Percentiles rank a stretch among this genome's conserved stretches.
Evolutionary conservation across 164 flowering plant species (phyloP).

Genomic region (Pachysandra terminalis): DNA sequence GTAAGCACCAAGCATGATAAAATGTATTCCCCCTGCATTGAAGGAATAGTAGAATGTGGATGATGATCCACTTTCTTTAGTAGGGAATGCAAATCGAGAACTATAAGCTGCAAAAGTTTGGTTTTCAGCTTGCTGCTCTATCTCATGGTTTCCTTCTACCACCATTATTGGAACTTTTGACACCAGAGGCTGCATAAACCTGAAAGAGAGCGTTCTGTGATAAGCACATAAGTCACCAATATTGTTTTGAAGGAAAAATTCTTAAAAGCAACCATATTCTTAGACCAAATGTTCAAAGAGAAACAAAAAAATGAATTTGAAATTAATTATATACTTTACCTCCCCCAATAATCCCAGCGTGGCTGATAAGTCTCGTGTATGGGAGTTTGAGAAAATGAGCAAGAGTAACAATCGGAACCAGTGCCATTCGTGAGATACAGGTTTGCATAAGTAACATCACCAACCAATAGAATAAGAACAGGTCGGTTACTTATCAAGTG

Average conservation of each 20-base stretch:
- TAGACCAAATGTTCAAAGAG: not conserved
- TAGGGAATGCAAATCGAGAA: conserved; percentile 88
- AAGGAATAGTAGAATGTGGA: conserved; percentile 88
- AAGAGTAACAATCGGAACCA: conserved; percentile 80
- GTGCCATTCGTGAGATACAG: conserved; percentile 89
- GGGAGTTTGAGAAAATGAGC: conserved; percentile 67
- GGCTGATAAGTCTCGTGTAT: conserved; percentile 95
- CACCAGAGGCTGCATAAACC: conserved; percentile 82
- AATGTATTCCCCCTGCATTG: conserved; percentile 94
- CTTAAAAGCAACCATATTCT: not conserved
- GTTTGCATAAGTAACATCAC: conserved; percentile 85
- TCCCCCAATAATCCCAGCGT: conserved; percentile 99
- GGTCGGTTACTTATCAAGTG: conserved; percentile 71
- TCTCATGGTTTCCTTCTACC: conserved; percentile 92
- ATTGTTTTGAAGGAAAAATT: conserved; percentile 1
- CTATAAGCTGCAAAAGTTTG: conserved; percentile 71
- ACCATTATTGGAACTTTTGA: conserved; percentile 93
- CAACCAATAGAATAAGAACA: conserved; percentile 72
- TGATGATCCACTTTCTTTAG: conserved; percentile 69
- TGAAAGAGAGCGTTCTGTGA: conserved; percentile 22
- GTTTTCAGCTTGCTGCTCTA: conserved; percentile 67
- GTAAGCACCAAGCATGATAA: conserved; percentile 89
- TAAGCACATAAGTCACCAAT: not conserved
- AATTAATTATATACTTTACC: conserved; percentile 33
- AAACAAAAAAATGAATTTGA: not conserved